Conservation (phyloP, 768 basidiomycete species). For the Panellus pusillus region DNA sequence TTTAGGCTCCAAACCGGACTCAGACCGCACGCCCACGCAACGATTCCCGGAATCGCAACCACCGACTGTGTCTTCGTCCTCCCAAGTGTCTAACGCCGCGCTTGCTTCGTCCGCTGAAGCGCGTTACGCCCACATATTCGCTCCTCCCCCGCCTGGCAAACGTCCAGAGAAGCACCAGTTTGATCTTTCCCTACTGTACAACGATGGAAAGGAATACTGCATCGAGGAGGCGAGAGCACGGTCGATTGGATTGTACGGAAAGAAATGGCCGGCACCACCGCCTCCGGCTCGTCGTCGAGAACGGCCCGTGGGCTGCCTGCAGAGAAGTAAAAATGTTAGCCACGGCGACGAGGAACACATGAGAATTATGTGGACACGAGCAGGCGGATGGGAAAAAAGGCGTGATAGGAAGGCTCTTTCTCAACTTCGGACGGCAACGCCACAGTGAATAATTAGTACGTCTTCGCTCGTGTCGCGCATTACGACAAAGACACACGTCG, state of each 20-base stretch:
- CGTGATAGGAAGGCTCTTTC: too few relatives aligned
- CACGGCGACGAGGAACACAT: background rate
- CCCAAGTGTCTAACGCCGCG: constrained; percentile 29
- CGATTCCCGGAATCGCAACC: constrained; percentile 32
- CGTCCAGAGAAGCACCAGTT: constrained; percentile 73
- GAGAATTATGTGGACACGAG: background rate
- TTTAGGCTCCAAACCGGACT: constrained; percentile 38
- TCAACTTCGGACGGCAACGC: background rate
- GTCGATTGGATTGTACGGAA: constrained; percentile 79
- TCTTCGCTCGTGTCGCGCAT: background rate
- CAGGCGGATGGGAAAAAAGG: background rate
- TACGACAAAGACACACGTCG: background rate
- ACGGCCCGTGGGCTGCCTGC: constrained; percentile 11
- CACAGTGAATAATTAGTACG: background rate
- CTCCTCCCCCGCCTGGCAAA: constrained; percentile 65
- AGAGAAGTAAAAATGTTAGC: background rate
- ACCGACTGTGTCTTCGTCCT: constrained; percentile 29
- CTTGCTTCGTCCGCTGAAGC: constrained; percentile 43
- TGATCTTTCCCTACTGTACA: constrained; percentile 68
- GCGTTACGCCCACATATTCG: constrained; percentile 72
- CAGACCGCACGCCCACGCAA: constrained; percentile 24
- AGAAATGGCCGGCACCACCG: constrained; percentile 76
- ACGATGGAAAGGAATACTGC: constrained; percentile 83
- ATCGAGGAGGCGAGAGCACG: constrained; percentile 81
- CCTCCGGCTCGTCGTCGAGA: constrained; percentile 40